Evolutionary conservation across 345 rosid genomes (phyloP).

Genomic region (Eucalyptus pauciflora): DNA sequence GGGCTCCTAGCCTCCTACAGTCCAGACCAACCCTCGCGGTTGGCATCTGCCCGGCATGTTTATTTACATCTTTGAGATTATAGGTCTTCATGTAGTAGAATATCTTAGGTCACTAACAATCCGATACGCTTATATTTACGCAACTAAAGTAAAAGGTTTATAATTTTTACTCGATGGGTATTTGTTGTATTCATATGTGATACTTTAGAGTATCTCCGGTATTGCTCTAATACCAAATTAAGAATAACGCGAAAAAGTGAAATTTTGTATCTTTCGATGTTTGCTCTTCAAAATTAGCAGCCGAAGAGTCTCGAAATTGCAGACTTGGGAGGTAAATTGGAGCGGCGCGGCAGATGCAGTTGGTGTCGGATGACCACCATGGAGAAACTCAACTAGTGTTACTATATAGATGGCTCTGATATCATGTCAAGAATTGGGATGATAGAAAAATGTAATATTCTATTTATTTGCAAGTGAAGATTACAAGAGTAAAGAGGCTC

Average conservation of each 20-base stretch:
- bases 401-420: not conserved
- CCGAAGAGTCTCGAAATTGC: too few relatives aligned
- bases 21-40: not conserved
- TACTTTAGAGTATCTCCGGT: not conserved
- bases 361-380: not conserved
- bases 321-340: too few relatives aligned
- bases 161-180: too few relatives aligned
- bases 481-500: not conserved
- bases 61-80: not conserved
- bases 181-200: too few relatives aligned
- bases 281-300: too few relatives aligned
- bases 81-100: not conserved
- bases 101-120: not conserved
- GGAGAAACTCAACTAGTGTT: not conserved
- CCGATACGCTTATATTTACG: too few relatives aligned
- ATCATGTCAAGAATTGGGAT: not conserved
- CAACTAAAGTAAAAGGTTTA: not conserved
- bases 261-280: too few relatives aligned
- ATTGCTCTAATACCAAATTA: not conserved
- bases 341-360: accelerated
- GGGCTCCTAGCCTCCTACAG: not conserved
- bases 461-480: not conserved
- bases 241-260: not conserved
- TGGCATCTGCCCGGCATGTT: not conserved
- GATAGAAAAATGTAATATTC: too few relatives aligned